phyloP scores from a whole-genome alignment of 164 flowering plant species.

The Liquidambar formosana region DNA sequence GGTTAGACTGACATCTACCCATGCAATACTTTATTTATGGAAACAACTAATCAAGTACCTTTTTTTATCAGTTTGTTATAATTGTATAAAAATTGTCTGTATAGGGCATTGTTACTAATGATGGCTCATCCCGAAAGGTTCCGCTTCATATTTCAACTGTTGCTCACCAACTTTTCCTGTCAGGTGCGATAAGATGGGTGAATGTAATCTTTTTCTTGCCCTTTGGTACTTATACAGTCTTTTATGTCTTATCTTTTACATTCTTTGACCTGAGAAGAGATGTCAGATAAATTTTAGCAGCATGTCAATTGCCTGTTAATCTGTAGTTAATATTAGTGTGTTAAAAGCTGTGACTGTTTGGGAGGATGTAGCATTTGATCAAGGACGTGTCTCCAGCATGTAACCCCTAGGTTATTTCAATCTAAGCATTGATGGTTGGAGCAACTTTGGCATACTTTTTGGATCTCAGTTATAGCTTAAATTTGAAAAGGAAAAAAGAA shows the following conservation, averaged over 20 bases:
- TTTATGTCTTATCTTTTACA: background rate
- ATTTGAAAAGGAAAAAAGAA: too few relatives aligned
- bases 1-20: conserved; percentile 42
- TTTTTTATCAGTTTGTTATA: background rate
- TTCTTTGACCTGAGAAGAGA: background rate
- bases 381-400: too few relatives aligned
- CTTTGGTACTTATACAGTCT: background rate
- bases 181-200: conserved; percentile 46
- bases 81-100: conserved; percentile 13
- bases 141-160: conserved; percentile 80
- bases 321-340: background rate
- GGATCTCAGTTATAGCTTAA: too few relatives aligned
- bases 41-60: background rate
- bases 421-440: too few relatives aligned
- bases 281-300: background rate
- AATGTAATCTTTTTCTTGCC: background rate
- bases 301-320: background rate
- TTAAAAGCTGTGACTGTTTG: too few relatives aligned
- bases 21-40: background rate
- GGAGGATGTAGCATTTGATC: too few relatives aligned
- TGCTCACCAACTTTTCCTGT: conserved; percentile 82
- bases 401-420: too few relatives aligned
- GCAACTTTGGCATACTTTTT: too few relatives aligned
- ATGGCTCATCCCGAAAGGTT: conserved; percentile 62
- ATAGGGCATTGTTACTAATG: conserved; percentile 96